Evolutionary conservation across 768 basidiomycete genomes (phyloP).

Genomic region (Lactarius hatsudake): DNA sequence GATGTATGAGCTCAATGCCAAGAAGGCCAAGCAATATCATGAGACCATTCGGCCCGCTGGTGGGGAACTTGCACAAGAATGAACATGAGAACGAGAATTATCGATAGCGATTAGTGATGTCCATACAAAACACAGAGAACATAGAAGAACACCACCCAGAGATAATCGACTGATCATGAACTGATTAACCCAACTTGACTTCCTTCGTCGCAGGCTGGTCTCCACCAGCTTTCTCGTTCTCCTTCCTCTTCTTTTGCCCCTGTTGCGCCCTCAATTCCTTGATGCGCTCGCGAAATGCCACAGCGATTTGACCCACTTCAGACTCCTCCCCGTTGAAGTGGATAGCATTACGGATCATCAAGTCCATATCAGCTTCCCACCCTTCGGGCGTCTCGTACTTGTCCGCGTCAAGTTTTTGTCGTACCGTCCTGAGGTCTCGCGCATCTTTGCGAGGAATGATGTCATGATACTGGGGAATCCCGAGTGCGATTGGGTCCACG

Average conservation of each 20-base stretch:
- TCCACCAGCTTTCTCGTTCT: slow-evolving; percentile 59
- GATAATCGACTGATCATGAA: neutral
- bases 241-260: slow-evolving; percentile 68
- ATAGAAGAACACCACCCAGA: neutral
- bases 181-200: slow-evolving; percentile 52
- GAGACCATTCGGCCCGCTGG: neutral
- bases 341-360: slow-evolving; percentile 88
- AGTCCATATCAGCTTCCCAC: slow-evolving; percentile 79
- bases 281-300: slow-evolving; percentile 48
- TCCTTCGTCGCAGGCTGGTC: slow-evolving; percentile 62
- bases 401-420: slow-evolving; percentile 75
- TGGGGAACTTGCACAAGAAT: no score
- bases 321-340: slow-evolving; percentile 83
- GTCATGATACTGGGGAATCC: slow-evolving; percentile 86
- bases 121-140: neutral
- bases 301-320: slow-evolving; percentile 67
- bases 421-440: slow-evolving; percentile 81
- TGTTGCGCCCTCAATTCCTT: slow-evolving; percentile 50
- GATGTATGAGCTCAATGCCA: slow-evolving; percentile 2
- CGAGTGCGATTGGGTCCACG: slow-evolving; percentile 82
- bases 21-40: neutral
- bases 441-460: slow-evolving; percentile 83
- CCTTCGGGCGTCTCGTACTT: slow-evolving; percentile 76
- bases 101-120: neutral
- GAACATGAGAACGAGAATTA: neutral